Conservation (phyloP, 1,284 basidiomycete genomes). For the Ustilago vetiveriae region DNA sequence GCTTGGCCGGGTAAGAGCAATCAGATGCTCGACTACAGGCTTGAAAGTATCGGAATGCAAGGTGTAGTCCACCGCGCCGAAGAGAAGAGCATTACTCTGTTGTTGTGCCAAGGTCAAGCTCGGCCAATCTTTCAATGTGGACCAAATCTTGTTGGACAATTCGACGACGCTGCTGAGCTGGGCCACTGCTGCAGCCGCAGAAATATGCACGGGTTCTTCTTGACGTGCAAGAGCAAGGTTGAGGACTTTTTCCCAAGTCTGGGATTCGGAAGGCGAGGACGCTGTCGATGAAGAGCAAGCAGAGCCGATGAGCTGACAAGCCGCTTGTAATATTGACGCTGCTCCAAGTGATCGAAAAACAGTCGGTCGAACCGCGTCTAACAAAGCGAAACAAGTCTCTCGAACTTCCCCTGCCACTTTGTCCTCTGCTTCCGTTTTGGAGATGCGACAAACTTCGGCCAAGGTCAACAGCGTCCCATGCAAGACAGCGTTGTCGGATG, state of each 20-base stretch:
- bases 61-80: slow-evolving; percentile 79
- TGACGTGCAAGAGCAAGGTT: slow-evolving; percentile 79
- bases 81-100: slow-evolving; percentile 79
- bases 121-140: slow-evolving; percentile 73
- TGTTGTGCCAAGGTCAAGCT: slow-evolving; percentile 73
- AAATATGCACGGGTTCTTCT: slow-evolving; percentile 76
- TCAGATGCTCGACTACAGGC: slow-evolving; percentile 73
- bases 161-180: slow-evolving; percentile 76
- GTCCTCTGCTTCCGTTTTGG: slow-evolving; percentile 67
- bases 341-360: slow-evolving; percentile 76
- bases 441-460: slow-evolving; percentile 74
- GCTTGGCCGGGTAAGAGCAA: slow-evolving; percentile 72
- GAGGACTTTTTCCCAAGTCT: slow-evolving; percentile 69
- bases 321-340: slow-evolving; percentile 77
- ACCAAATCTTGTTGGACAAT: slow-evolving; percentile 69
- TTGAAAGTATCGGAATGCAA: slow-evolving; percentile 72
- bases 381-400: slow-evolving; percentile 70
- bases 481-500: slow-evolving; percentile 74
- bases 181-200: slow-evolving; percentile 75
- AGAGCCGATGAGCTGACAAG: slow-evolving; percentile 78
- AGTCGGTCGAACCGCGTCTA: slow-evolving; percentile 72
- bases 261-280: slow-evolving; percentile 8
- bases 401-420: slow-evolving; percentile 6
- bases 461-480: slow-evolving; percentile 85
- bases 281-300: slow-evolving; percentile 1